phyloP scores from a whole-genome alignment of 2,329 filamentous ascomycete species.

The Fusarium praegraminearum region DNA sequence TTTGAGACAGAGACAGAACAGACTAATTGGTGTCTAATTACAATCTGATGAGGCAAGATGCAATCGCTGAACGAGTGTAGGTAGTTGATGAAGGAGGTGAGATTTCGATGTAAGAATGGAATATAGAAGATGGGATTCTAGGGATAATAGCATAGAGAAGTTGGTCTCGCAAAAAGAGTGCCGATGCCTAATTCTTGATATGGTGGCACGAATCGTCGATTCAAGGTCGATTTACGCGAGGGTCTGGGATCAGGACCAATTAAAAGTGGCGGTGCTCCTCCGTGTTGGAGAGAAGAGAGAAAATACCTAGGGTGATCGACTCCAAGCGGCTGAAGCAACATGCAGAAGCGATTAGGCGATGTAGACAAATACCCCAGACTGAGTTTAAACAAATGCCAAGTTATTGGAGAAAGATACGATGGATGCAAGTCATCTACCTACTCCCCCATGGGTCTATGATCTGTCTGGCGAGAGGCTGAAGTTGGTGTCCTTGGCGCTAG shows the following conservation, averaged over 20 bases:
- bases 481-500: neutral
- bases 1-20: too few relatives aligned
- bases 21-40: neutral
- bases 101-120: neutral
- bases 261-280: neutral
- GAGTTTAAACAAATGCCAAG: neutral
- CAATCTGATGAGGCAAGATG: neutral
- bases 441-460: neutral
- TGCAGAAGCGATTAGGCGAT: too few relatives aligned
- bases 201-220: neutral
- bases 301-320: too few relatives aligned
- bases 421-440: neutral
- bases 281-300: neutral
- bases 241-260: neutral
- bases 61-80: too few relatives aligned
- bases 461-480: neutral
- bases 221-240: neutral
- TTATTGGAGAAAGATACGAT: neutral
- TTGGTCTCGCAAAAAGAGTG: neutral
- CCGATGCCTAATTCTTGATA: neutral
- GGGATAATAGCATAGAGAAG: neutral
- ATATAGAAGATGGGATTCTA: neutral
- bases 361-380: neutral
- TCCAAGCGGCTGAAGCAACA: too few relatives aligned
- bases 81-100: neutral